These are phyloP conservation scores for Candida rishiriensis DNA, from an alignment of 805 yeast species.

Conservation along the genomic window DNA sequence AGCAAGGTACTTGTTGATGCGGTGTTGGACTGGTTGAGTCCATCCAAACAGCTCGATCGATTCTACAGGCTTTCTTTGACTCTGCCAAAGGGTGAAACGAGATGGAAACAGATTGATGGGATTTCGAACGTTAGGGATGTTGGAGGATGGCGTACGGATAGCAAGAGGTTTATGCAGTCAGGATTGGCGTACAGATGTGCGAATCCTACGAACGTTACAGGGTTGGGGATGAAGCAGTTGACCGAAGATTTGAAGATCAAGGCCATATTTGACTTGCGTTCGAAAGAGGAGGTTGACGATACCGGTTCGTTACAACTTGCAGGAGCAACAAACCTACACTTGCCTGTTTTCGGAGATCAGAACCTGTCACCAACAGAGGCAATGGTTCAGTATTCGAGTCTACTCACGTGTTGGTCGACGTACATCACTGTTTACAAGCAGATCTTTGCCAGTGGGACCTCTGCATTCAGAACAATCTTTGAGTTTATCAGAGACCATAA, in stretches of 20 bases:
- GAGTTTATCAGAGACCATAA: conserved; percentile 51
- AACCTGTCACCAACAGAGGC: conserved; percentile 64
- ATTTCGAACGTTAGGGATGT: conserved; percentile 71
- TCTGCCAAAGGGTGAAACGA: conserved; percentile 4
- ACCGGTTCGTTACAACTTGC: conserved; percentile 42
- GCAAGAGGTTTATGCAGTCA: conserved; percentile 42
- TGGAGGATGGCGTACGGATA: conserved; percentile 64
- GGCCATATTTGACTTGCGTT: conserved; percentile 64
- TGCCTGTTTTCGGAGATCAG: conserved; percentile 49
- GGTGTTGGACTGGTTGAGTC: conserved; percentile 44
- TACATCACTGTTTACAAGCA: conserved; percentile 60
- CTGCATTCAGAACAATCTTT: conserved; percentile 47
- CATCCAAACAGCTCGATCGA: conserved; percentile 43
- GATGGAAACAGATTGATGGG: conserved; percentile 66
- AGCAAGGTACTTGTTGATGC: conserved; percentile 46
- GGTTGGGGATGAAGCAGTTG: conserved; percentile 40
- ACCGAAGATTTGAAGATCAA: conserved; percentile 40
- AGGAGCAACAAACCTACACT: conserved; percentile 45
- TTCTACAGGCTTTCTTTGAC: conserved; percentile 37
- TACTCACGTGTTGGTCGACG: conserved; percentile 57
- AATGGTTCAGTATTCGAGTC: conserved; percentile 48
- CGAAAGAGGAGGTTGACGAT: conserved; percentile 48
- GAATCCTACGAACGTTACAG: conserved; percentile 48
- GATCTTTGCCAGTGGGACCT: conserved; percentile 47
- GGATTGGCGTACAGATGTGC: conserved; percentile 63